Base-by-base conservation (phyloP, 495 filamentous ascomycete species). In the Xylaria curta region DNA sequence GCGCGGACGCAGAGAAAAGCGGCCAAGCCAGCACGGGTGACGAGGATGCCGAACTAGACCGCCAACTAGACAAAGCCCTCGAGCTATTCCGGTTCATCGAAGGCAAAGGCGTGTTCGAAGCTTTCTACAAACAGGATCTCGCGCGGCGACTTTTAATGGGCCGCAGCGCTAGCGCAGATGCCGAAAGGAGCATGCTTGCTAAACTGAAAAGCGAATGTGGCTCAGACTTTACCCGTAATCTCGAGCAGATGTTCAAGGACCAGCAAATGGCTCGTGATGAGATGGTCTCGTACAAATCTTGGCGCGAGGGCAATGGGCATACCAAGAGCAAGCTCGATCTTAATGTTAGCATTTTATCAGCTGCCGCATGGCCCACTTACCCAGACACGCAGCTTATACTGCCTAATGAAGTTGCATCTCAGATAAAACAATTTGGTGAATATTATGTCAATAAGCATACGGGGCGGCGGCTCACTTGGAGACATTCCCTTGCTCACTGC, bases 221-320 rank as follows among this genome's bases (percentile, higher is more conserved):
- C 33, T 90, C 92, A 3, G 90, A 87, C 73, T 98, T 98, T 78
- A 98, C 97, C 0, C 93, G 97, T 75, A 98, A 99, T 76, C 86
- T 99, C 2, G 96, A 99, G 80, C 92, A 94, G 44, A 99, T 99
- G 96, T 98, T 99, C 85, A 97, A 97, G 77, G 96, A 99, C 76
- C 93, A 98, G 80, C 95, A 97, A 72, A 86, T 98, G 65, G 92
- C 91, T 15, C 88, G 90, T 44, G 95, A 97, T 70, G 94, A 97
- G 76, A 94, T 97, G 86, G 69, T 80, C 5, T 90, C 91, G 0
- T 98, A 94, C 83, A 94, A 87, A 72, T 75, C 77, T 24, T 85
- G 80, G 81, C 47, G 80, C 61, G 72, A 81, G 63, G 80, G 78
- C 49, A 83, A 77, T 15, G 81, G 89, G 70, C 82, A 85, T 31